Base-by-base conservation (phyloP, 371 early-diverging fungal genomes). In the Dinochytrium kinnereticum region DNA sequence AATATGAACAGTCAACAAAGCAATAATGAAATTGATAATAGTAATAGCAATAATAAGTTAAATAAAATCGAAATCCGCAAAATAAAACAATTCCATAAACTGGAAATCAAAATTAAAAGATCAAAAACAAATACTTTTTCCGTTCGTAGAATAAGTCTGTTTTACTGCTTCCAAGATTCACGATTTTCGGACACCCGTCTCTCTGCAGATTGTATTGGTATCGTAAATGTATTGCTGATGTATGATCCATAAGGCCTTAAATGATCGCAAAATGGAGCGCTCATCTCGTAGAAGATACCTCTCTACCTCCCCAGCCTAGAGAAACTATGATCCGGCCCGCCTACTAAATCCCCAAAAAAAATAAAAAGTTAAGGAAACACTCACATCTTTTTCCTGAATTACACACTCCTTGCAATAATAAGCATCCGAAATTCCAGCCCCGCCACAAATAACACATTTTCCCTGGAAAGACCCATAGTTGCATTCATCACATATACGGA, bases 181-280 rank as follows among this genome's bases (percentile, higher is more conserved):
- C 83, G 78, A 98, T 96, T 85, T 97, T 97, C 64, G 98, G 98
- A 78, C 98, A 98, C 0, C 98, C 98, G 81, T 98, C 98, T 36
- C 98, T 87, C 86, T 91, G 64, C 1, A 26, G 26, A 49, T 36
- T 30, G 50, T 19, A 68, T n/a, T n/a, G n/a, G n/a, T n/a, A n/a
- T n/a, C n/a, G n/a, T n/a, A n/a, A n/a, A n/a, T n/a, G n/a, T n/a
- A n/a, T n/a, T n/a, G n/a, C n/a, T n/a, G n/a, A n/a, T n/a, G n/a
- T n/a, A n/a, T n/a, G n/a, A n/a, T n/a, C n/a, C n/a, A n/a, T n/a
- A n/a, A n/a, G n/a, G n/a, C n/a, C n/a, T n/a, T n/a, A n/a, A n/a
- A n/a, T n/a, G n/a, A n/a, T n/a, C n/a, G n/a, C n/a, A n/a, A n/a
- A n/a, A n/a, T n/a, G n/a, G n/a, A n/a, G n/a, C n/a, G n/a, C n/a